Evolutionary conservation across 2,329 filamentous ascomycete genomes (phyloP), one percentile per base, ranked within the genome.

Genomic region (Aspergillus caelatus): DNA sequence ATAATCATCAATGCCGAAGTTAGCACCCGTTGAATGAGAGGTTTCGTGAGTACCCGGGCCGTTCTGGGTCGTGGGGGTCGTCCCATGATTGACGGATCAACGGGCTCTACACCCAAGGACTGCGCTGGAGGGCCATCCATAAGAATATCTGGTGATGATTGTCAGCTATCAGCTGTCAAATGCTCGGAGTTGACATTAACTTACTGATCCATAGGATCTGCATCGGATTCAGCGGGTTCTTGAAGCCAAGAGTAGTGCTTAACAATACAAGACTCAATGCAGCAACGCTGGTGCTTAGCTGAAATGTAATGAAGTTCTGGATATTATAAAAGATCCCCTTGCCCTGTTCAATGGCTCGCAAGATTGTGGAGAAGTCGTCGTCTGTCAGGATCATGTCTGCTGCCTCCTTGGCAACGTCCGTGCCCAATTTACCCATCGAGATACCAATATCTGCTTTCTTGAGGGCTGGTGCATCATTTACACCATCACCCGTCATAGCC

Each of bases 301-400:
- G 96, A 80, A 99, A 99, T 0, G 95, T 98, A 67, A 99, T 86
- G 80, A 99, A 99, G 79, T 99, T 99, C 76, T 99, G 95, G 69
- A 99, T 98, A 78, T 99, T 99, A 85, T 95, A 97, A 80, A 99
- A 99, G 70, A 99, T 99, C 61, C 94, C 95, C 79, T 99, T 99
- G 79, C 95, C 96, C 81, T 99, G 95, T 78, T 99, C 95, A 66
- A 99, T 99, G 34, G 95, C 95, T 64, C 89, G 91, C 12, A 99
- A 85, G 67, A 99, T 99, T 6, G 90, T 93, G 12, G 92, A 91
- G 74, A 96, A 96, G 78, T 96, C 94, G 77, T 95, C 92, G 73
- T 95, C 92, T 0, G 91, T 93, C 46, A 96, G 82, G 41, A 96
- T 91, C 84, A 96, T 95, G 72, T 96, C 92, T 1, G 91, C 90